These are phyloP conservation scores for Ustilago curta DNA, from an alignment of 1,284 basidiomycete genomes.

Conservation along the genomic window DNA sequence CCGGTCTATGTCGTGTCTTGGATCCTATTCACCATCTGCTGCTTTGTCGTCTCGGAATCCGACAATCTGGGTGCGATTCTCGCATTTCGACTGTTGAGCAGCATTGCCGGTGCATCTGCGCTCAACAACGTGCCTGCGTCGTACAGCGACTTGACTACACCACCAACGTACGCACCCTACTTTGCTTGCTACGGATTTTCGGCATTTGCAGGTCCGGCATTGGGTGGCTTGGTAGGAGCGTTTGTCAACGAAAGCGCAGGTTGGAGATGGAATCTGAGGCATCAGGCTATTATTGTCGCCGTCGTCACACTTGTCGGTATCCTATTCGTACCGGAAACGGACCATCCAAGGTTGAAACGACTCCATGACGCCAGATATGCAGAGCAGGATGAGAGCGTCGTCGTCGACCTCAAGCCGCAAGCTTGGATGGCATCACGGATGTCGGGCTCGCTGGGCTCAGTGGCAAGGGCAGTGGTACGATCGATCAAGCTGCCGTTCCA, in stretches of 20 bases:
- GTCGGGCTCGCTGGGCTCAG: conserved; percentile 6
- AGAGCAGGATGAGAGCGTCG: background rate
- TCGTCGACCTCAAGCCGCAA: background rate
- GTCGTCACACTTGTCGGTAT: conserved; percentile 31
- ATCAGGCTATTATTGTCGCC: conserved; percentile 52
- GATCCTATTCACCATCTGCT: conserved; percentile 44
- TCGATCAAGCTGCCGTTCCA: conserved; percentile 41
- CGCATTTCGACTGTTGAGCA: conserved; percentile 63
- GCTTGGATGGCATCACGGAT: background rate
- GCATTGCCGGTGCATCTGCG: conserved; percentile 45
- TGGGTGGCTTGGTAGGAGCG: conserved; percentile 36
- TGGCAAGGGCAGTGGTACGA: conserved; percentile 6
- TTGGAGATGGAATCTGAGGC: conserved; percentile 50
- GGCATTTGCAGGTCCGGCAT: conserved; percentile 36
- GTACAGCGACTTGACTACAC: conserved; percentile 39
- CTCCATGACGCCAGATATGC: conserved; percentile 31
- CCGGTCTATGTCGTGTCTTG: conserved; percentile 44
- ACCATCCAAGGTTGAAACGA: conserved; percentile 33
- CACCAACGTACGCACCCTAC: conserved; percentile 19
- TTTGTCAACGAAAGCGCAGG: conserved; percentile 46
- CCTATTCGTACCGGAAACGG: conserved; percentile 49
- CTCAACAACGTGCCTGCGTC: conserved; percentile 53
- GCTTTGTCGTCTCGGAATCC: conserved; percentile 58
- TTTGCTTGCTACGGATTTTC: conserved; percentile 46
- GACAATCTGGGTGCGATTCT: conserved; percentile 62